These are phyloP conservation scores for Amanita rubescens DNA, from an alignment of 768 basidiomycete species.

Conservation along the genomic window DNA sequence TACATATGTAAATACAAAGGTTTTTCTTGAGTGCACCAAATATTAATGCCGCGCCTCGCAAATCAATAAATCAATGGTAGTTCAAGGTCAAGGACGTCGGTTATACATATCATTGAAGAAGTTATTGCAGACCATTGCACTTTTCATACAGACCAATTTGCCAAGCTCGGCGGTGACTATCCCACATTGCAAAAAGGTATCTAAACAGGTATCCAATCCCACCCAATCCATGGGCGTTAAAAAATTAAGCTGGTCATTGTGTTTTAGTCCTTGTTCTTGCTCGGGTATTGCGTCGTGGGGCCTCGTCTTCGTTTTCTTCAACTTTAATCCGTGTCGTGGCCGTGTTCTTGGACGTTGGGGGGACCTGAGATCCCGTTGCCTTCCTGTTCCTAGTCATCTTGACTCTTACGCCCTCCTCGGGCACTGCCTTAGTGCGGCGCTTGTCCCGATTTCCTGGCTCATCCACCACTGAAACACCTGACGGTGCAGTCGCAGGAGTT, in stretches of 20 bases:
- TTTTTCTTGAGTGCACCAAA: not conserved
- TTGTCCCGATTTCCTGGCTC: not conserved
- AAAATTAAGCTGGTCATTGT: not conserved
- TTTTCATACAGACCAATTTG: no score
- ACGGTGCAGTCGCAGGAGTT: conserved; percentile 4
- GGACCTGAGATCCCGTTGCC: not conserved
- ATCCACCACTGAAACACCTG: not conserved
- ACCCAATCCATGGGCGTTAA: not conserved
- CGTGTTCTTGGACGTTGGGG: not conserved
- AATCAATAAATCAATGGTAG: no score
- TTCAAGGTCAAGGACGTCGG: no score
- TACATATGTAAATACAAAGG: not conserved
- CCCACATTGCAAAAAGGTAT: not conserved
- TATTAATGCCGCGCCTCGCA: not conserved
- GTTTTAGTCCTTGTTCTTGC: conserved; percentile 3
- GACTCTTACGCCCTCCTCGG: conserved; percentile 1
- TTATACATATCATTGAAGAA: no score
- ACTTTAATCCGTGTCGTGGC: not conserved
- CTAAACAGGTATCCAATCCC: not conserved
- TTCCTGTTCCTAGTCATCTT: conserved; percentile 1
- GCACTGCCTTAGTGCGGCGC: not conserved
- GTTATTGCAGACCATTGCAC: no score
- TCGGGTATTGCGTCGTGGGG: not conserved
- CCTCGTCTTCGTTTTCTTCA: not conserved
- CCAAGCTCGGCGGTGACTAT: no score